Evolutionary conservation across 805 yeast genomes (phyloP).

Genomic region (Metschnikowia henanensis): DNA sequence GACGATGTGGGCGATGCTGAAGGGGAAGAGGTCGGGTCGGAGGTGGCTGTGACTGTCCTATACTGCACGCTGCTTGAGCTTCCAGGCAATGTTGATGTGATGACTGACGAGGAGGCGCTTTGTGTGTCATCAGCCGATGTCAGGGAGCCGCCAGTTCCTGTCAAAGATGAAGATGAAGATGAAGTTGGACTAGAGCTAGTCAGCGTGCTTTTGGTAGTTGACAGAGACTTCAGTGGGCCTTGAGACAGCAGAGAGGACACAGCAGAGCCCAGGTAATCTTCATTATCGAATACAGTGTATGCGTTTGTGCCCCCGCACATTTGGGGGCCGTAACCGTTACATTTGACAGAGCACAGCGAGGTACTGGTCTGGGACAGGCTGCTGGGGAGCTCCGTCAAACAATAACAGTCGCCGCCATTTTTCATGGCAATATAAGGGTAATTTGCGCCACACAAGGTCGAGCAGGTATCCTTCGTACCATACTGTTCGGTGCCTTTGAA

Average conservation of each 20-base stretch:
- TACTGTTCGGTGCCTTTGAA: slow-evolving; percentile 25
- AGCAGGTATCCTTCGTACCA: slow-evolving; percentile 33
- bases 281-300: slow-evolving; percentile 27
- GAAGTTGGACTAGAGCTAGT: slow-evolving; percentile 9
- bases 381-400: slow-evolving; percentile 34
- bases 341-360: slow-evolving; percentile 29
- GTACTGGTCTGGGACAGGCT: slow-evolving; percentile 5
- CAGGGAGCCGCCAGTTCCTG: slow-evolving; percentile 4
- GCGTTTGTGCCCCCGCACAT: slow-evolving; percentile 40
- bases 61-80: slow-evolving; percentile 4
- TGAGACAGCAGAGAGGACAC: slow-evolving; percentile 4
- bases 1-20: slow-evolving; percentile 1
- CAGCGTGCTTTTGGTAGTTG: not conserved
- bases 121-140: not conserved
- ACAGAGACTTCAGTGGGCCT: slow-evolving; percentile 6
- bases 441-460: slow-evolving; percentile 26
- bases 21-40: slow-evolving; percentile 10
- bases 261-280: slow-evolving; percentile 17
- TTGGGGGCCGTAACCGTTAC: slow-evolving; percentile 35
- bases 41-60: slow-evolving; percentile 16
- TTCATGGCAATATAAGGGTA: slow-evolving; percentile 40
- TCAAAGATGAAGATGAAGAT: no score
- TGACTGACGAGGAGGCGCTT: not conserved
- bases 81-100: slow-evolving; percentile 6
- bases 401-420: slow-evolving; percentile 39